phyloP scores from a whole-genome alignment of 176 grass and related monocot species.

The Juncus inflexus region DNA sequence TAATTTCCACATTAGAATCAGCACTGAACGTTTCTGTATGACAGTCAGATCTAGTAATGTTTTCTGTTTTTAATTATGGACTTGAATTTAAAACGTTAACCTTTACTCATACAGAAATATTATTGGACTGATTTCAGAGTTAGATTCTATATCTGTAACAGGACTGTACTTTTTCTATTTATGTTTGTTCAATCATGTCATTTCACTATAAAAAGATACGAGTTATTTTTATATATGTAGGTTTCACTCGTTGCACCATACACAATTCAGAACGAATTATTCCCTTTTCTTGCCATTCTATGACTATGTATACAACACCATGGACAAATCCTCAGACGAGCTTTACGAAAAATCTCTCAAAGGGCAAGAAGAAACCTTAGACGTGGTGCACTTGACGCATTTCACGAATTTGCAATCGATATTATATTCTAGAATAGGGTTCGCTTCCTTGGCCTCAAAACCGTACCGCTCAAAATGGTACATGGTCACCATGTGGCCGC shows the following conservation, averaged over 20 bases:
- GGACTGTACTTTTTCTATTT: no score
- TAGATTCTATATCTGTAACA: no score
- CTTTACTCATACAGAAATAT: no score
- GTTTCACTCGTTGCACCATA: slow-evolving; percentile 95
- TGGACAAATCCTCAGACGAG: slow-evolving; percentile 62
- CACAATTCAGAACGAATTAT: slow-evolving; percentile 82
- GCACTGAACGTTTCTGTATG: background rate
- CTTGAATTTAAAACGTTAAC: no score
- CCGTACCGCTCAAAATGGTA: slow-evolving; percentile 58
- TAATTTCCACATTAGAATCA: background rate
- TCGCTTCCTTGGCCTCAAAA: slow-evolving; percentile 63
- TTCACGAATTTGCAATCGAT: slow-evolving; percentile 63
- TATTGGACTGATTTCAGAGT: no score
- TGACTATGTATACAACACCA: slow-evolving; percentile 78
- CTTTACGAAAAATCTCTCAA: slow-evolving; percentile 65
- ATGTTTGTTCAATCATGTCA: no score
- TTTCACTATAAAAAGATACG: no score
- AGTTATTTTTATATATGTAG: slow-evolving; percentile 21
- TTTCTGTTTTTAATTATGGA: background rate
- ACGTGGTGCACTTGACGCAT: slow-evolving; percentile 76
- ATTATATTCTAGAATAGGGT: slow-evolving; percentile 67
- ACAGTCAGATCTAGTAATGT: background rate
- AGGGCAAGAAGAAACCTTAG: slow-evolving; percentile 40
- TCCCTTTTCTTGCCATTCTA: slow-evolving; percentile 96
- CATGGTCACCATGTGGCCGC: slow-evolving; percentile 47